Evolutionary conservation across 2,329 filamentous ascomycete genomes (phyloP), one percentile per base, ranked within the genome.

Genomic region (Colletotrichum incanum): DNA sequence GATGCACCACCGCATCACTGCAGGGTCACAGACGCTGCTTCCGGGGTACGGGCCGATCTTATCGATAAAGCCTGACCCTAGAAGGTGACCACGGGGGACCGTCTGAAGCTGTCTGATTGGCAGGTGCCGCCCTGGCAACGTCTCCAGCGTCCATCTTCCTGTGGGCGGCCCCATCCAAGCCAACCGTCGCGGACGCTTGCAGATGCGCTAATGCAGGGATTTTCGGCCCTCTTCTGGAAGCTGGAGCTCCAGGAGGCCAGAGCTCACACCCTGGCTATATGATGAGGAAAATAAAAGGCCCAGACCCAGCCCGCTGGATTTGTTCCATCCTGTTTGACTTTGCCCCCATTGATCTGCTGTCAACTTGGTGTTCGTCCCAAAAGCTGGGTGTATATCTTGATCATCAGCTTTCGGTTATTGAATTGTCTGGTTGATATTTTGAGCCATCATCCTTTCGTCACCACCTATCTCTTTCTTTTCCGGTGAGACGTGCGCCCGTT

Each of bases 371-470:
- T 61, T 52, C 52, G 47, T 75, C 78, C 71, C 82, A 71, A 72
- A 82, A 77, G 70, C 83, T 82, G 66, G 20, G 9, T 6, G 59
- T 14, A 20, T 79, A 82, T 74, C 82, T 78, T 45, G 74, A 66
- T 73, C 11, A 41, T 55, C 43, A 39, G 50, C 50, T 54, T 18
- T 60, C 12, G 43, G 59, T 23, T 61, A 49, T 50, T 61, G 31
- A 28, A 9, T 23, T 20, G 28, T 37, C 23, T 34, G 28, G 39
- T 50, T 43, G 34, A 23, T 23, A 12, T 14, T 34, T 23, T 5
- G 20, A 47, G 23, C 26, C 12, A 49, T 34, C 50, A 0, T 12
- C 28, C 39, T 16, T 43, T 16, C 11, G 14, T 28, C 39, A 31
- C 39, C 5, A 45, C 11, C 16, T 34, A n/a, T 37, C 55, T 26